phyloP scores from a whole-genome alignment of 208 protist species.

The Leptomonas seymouri region DNA sequence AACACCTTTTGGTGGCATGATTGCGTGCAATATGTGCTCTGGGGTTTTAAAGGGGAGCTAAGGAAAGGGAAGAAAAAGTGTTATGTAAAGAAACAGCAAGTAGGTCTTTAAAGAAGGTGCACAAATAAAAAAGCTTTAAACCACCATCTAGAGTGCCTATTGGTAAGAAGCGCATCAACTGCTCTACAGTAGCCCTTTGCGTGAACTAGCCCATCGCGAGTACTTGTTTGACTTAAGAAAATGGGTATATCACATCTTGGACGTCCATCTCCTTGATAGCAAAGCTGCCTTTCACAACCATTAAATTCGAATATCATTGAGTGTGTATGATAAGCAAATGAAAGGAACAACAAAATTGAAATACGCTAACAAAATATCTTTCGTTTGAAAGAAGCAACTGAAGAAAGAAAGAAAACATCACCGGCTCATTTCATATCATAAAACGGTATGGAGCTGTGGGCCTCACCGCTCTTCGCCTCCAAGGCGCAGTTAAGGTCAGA shows the following conservation, averaged over 20 bases:
- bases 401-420: not conserved
- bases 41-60: constrained; percentile 2
- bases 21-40: not conserved
- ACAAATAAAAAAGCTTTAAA: not conserved
- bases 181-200: too few relatives aligned
- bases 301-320: too few relatives aligned
- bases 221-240: too few relatives aligned
- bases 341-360: not conserved
- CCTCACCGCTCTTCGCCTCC: constrained; percentile 23
- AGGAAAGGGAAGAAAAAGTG: constrained; percentile 12
- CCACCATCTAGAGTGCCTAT: too few relatives aligned
- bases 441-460: constrained; percentile 34
- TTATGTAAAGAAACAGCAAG: not conserved
- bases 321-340: not conserved
- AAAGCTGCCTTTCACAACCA: too few relatives aligned
- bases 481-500: constrained; percentile 22
- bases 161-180: too few relatives aligned
- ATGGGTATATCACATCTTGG: too few relatives aligned
- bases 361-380: not conserved
- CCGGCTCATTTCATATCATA: constrained; percentile 8
- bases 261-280: too few relatives aligned
- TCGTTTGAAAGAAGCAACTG: not conserved
- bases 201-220: too few relatives aligned
- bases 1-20: constrained; percentile 15
- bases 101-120: not conserved